Evolutionary conservation across 352 stramenopile genomes (phyloP), one percentile per base, ranked within the genome.

Genomic region (Paralagenidium karlingii): DNA sequence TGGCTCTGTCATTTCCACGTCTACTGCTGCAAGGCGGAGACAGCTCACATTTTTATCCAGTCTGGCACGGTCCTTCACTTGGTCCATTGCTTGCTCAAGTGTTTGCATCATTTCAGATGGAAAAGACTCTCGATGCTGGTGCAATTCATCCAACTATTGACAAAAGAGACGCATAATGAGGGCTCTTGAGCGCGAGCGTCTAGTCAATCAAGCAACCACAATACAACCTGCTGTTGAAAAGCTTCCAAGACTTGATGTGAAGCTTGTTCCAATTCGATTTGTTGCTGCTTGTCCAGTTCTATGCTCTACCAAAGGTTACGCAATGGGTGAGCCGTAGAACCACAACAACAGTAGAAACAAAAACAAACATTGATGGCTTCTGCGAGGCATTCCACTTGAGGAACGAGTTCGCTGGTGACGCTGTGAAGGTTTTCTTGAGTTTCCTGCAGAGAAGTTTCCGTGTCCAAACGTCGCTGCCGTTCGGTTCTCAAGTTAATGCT

Each of bases 401-500:
- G 70, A 16, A 44, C 49, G 8, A 84, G 42, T 16, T 71, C 52
- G 15, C 58, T 46, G 26, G 62, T 41, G 19, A 78, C 50, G 3
- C 45, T 45, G 15, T 60, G 52, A 15, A 85, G 38, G 25, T 54
- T 65, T 16, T 58, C 26, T 12, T 54, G 44, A 0, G 55, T 58
- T n/a, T 57, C 41, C 28, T 68, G 54, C 30, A 73, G 45, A 24
- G 51, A 49, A 16, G 34, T 47, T 57, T 82, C 71, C 2, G 63
- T 63, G 30, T 63, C 59, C 27, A 82, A 60, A 10, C 71, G 63
- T 10, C 68, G 56, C n/a, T 67, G 57, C 8, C 68, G 68, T 43
- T 85, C 68, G 11, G 43, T 67, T 33, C 63, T 36, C 20, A 82
- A 56, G 41, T 77, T 85, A 43, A 76, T 81, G 44, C 70, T 85